Base-by-base conservation (phyloP, 2,329 filamentous ascomycete genomes). In the Endothia cerciana region DNA sequence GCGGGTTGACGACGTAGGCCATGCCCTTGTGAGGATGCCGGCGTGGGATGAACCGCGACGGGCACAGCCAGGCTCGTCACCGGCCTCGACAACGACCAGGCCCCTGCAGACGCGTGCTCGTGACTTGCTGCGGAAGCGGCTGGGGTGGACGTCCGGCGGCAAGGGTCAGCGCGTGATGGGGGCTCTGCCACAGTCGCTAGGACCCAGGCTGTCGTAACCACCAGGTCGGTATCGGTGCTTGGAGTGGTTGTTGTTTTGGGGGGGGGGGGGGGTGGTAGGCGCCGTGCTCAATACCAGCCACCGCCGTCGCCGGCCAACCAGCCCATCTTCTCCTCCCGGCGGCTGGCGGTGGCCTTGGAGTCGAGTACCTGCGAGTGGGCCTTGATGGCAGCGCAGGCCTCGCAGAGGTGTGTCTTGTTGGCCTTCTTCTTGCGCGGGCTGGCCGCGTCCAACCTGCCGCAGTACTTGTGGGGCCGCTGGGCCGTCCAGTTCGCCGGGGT, bases 321-420 rank as follows among this genome's bases (percentile, higher is more conserved):
- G 15, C 38, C 33, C 66, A 68, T 68, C 64, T 68, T 68, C 28
- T 65, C 64, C n/a, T 61, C 66, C 36, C 66, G 58, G 36, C 66
- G 59, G 57, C 30, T 62, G 36, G 56, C 49, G 8, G 38, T 61
- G 36, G 63, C 66, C 7, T 25, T 68, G 15, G 64, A 61, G 13
- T 68, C 64, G 17, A 68, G 60, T 3, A 64, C 40, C 51, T 68
- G 57, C 2, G 51, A 10, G 15, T 60, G 66, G 7, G 66, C 66
- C 57, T 66, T 68, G 43, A 64, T 63, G 36, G 22, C 49, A 4
- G 66, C 60, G 55, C 66, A 68, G 19, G 66, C 66, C 41, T 65
- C 66, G 41, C 66, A 68, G n/a, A 53, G 60, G 22, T 68, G 66
- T 11, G 66, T 68, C 63, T 66, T 68, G 60, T 68, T 68, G 7